Base-by-base conservation (phyloP, 1,284 basidiomycete genomes). In the Pyrrhoderma lamaoense region DNA sequence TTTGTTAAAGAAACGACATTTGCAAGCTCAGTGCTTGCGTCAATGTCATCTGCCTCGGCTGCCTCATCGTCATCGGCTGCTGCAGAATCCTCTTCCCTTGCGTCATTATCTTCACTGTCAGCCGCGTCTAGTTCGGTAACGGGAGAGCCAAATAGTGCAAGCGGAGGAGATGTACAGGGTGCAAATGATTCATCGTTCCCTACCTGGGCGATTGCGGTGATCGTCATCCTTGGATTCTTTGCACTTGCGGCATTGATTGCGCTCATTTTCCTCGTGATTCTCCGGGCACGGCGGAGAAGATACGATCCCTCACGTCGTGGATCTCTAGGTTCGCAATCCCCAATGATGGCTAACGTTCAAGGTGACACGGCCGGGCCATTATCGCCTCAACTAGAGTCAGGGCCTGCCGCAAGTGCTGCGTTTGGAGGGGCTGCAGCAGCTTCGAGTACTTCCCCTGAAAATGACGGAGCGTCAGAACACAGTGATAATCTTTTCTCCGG, bases 131-230 rank as follows among this genome's bases (percentile, higher is more conserved):
- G 58, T 54, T 4, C 38, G 38, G 57, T 63, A 16, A 51, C 62
- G 23, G 63, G 23, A 11, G 18, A 14, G 3, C 27, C 43, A 13
- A 47, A 36, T 22, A 35, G 69, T 22, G 62, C 68, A 1, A 53
- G 61, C 4, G 58, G 67, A n/a, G 57, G 63, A 42, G 61, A 68
- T 13, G 76, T 87, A 14, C 84, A 87, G 61, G 58, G 65, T 34
- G 58, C 62, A 19, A 55, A 55, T 36, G 58, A 61, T 42, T 62
- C 72, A 13, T 42, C 57, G 3, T 87, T 91, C 62, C 89, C 89
- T 1, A 77, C 78, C 61, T 91, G 89, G 88, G 89, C 85, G n/a
- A 92, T 92, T 57, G 89, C 89, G 40, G 82, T 90, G 56, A 87
- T 92, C 54, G 83, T 84, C 49, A 76, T 91, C 44, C 76, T 92